Percentiles rank a stretch among this genome's conserved stretches.
Evolutionary conservation across 2,329 filamentous ascomycete species (phyloP).

Genomic region (Neoascochyta sp.): DNA sequence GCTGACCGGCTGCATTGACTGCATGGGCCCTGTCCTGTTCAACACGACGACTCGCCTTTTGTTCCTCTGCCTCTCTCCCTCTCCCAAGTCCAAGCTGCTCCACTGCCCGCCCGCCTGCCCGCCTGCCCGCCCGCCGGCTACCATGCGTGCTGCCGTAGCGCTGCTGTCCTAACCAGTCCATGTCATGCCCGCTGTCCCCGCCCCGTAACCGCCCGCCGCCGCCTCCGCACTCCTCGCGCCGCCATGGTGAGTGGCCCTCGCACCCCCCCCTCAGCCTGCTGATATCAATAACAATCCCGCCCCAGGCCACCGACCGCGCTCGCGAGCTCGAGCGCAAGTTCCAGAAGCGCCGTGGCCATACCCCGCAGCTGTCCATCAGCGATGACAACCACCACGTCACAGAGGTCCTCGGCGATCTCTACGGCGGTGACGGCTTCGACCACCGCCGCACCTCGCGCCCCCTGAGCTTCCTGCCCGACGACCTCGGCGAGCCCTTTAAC

Average conservation of each 20-base stretch:
- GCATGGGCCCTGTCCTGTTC: too few relatives aligned
- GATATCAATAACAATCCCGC: slow-evolving; percentile 19
- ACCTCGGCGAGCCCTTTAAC: slow-evolving; percentile 47
- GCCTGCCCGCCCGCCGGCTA: background rate
- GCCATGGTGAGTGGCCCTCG: slow-evolving; percentile 21
- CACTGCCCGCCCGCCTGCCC: background rate
- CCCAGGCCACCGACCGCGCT: slow-evolving; percentile 41
- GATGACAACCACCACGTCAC: slow-evolving; percentile 93
- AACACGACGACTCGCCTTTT: too few relatives aligned
- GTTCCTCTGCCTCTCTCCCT: too few relatives aligned
- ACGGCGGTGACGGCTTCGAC: slow-evolving; percentile 72
- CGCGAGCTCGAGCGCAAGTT: slow-evolving; percentile 48
- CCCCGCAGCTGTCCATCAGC: slow-evolving; percentile 66
- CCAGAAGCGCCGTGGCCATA: slow-evolving; percentile 55
- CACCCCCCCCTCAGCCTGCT: slow-evolving; percentile 17
- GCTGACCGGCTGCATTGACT: too few relatives aligned
- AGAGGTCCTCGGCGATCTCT: slow-evolving; percentile 87
- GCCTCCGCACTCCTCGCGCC: slow-evolving; percentile 17
- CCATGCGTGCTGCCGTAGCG: too few relatives aligned
- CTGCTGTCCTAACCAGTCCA: too few relatives aligned
- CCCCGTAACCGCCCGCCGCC: slow-evolving; percentile 10
- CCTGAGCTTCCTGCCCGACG: slow-evolving; percentile 67
- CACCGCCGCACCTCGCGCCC: slow-evolving; percentile 58
- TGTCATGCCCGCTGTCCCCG: slow-evolving; percentile 10
- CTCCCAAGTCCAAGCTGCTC: slow-evolving; percentile 2